Evolutionary conservation across 1,139 yeast genomes (phyloP).

Genomic region (Dujonia santamariae): DNA sequence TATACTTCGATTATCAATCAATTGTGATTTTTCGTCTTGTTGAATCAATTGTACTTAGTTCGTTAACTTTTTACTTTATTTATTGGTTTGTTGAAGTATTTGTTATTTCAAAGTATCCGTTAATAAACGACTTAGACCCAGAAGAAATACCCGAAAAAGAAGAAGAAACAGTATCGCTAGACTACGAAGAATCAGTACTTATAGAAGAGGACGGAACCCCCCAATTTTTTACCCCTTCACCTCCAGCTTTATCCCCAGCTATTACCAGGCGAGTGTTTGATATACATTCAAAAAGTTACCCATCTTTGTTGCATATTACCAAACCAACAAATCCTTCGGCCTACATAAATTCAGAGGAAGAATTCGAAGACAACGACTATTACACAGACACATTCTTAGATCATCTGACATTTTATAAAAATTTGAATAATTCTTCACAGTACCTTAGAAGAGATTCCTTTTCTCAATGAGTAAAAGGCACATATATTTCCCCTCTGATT

Average conservation of each 20-base stretch:
- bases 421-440: constrained; percentile 41
- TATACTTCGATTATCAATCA: background rate
- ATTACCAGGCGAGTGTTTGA: background rate
- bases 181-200: background rate
- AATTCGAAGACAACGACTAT: constrained; percentile 6
- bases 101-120: constrained; percentile 4
- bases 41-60: constrained; percentile 2
- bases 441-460: constrained; percentile 43
- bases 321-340: background rate
- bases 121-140: background rate
- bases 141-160: background rate
- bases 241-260: background rate
- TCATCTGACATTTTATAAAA: constrained; percentile 28
- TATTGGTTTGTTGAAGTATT: constrained; percentile 4
- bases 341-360: background rate
- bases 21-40: constrained; percentile 1
- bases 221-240: background rate
- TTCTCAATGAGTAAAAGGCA: constrained; percentile 23
- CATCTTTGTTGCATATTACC: background rate
- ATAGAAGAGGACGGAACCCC: background rate
- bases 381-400: constrained; percentile 14
- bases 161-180: background rate
- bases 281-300: background rate
- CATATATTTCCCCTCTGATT: constrained; percentile 37
- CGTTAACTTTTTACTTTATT: background rate